Base-by-base conservation (phyloP, 2,329 filamentous ascomycete genomes). In the Alternaria sp. region DNA sequence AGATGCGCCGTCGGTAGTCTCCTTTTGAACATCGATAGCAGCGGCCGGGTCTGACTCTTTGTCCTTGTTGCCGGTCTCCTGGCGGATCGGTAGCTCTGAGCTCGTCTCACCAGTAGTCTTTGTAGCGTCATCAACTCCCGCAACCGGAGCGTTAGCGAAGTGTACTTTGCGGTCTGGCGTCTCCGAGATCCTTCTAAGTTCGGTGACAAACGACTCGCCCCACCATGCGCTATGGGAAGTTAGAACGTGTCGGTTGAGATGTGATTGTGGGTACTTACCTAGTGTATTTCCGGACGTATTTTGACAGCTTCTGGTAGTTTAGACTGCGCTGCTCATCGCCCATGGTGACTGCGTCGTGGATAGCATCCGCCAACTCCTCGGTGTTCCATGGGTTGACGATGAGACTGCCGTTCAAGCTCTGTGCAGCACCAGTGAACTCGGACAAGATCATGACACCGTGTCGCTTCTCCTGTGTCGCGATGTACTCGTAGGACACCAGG, bases 361-460 rank as follows among this genome's bases (percentile, higher is more conserved):
- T 94, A 6, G 94, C 93, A 73, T 94, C 92, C 44, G 95, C 94
- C 41, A 98, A 85, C 80, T 98, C 95, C 77, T 97, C 94, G 0
- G 94, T 97, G 79, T 98, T 98, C 96, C 96, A 99, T 1, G 96
- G 96, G 81, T 99, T 99, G 75, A 98, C 93, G 58, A 98, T 94
- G 55, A 98, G 86, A 71, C 92, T 94, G 64, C 95, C 95, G 71
- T 97, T 97, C 61, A 99, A 86, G 66, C 92, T 96, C 81, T 98
- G 96, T 1, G 96, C 95, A 8, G 96, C 96, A 46, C 96, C 96
- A 0, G 96, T 94, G 77, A 99, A 98, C 79, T 99, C 96, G 51
- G 94, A 97, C 30, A 99, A 88, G 60, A 99, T 94, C 88, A 99
- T 91, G 65, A 93, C 91, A 63, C 96, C 96, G 77, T 98, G 93